A percentile compares a stretch with the other conserved stretches of the same genome.
Evolutionary conservation across 129 eudicot species (phyloP).

Genomic region (Calendula officinalis): DNA sequence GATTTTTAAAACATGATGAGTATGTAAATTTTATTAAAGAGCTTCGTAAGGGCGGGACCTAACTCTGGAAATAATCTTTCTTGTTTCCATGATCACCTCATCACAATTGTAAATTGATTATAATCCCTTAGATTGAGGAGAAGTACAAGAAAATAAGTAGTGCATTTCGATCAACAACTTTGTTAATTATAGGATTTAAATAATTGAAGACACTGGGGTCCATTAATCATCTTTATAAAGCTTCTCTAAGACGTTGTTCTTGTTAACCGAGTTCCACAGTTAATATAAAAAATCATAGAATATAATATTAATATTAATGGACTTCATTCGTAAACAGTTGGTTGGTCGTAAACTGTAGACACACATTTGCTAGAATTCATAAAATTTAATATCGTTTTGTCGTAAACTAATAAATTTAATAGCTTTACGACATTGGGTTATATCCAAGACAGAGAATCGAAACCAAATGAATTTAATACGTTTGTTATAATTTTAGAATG

Average conservation of each 20-base stretch:
- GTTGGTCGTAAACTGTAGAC: no score
- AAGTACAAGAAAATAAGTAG: constrained; percentile 27
- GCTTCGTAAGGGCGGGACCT: constrained; percentile 7
- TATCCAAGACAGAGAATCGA: no score
- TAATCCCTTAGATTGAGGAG: constrained; percentile 77
- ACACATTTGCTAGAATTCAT: no score
- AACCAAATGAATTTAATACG: no score
- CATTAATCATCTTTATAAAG: constrained; percentile 3
- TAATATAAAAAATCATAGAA: no score
- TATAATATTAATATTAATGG: no score
- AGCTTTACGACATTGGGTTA: no score
- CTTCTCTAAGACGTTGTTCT: constrained; percentile 13
- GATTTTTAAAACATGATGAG: neutral
- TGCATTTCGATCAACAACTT: constrained; percentile 20
- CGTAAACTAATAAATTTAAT: no score
- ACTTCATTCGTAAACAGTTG: no score
- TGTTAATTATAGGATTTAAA: constrained; percentile 2
- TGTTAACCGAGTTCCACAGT: neutral
- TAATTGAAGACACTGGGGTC: constrained; percentile 23
- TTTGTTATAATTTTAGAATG: no score
- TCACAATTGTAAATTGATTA: constrained; percentile 23
- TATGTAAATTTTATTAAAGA: neutral
- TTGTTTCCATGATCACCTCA: constrained; percentile 25
- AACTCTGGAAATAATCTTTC: constrained; percentile 3
- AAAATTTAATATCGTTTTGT: no score